Evolutionary conservation across 257 asterid species (phyloP), one percentile per base, ranked within the genome.

Genomic region (Hygrophila difformis): DNA sequence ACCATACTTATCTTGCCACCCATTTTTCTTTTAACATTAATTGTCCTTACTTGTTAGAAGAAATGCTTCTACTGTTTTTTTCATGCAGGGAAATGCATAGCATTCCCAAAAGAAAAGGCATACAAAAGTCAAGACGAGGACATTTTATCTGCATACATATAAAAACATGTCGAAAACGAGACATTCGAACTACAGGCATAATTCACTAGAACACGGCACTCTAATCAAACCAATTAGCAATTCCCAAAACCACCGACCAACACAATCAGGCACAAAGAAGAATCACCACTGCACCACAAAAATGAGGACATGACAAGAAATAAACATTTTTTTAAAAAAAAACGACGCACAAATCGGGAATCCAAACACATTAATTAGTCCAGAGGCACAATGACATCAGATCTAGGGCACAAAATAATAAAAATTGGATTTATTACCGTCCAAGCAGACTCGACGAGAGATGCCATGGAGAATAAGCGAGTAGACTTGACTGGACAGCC

Each of bases 391-490:
- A 41, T 18, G 51, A 16, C 49, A 50, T 26, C 40, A 49, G 49
- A 47, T 56, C 63, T 63, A 63, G 69, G 69, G 69, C 59, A 55
- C 57, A 23, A 1, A 23, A 56, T 21, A 35, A 20, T 12, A 0
- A 48, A 40, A 46, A 31, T 28, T 24, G 35, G 14, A 49, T 21
- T 16, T 11, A 28, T 36, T 43, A 66, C 72, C 53, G 53, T 66
- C 72, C 72, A 66, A 24, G 60, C 72, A 16, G 63, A 59, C 19
- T 65, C 67, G 33, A 60, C 45, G 37, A 65, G n/a, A n/a, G 67
- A 59, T 18, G 67, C 72, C 72, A 60, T 60, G 16, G 58, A 15
- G 26, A 49, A 47, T 15, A 41, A 48, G 60, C 31, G 34, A 48
- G 19, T 13, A 29, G 6, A 49, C 39, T 29, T 10, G 60, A 51